phyloP scores from a whole-genome alignment of 2,329 filamentous ascomycete genomes.

The Beauveria varroae region DNA sequence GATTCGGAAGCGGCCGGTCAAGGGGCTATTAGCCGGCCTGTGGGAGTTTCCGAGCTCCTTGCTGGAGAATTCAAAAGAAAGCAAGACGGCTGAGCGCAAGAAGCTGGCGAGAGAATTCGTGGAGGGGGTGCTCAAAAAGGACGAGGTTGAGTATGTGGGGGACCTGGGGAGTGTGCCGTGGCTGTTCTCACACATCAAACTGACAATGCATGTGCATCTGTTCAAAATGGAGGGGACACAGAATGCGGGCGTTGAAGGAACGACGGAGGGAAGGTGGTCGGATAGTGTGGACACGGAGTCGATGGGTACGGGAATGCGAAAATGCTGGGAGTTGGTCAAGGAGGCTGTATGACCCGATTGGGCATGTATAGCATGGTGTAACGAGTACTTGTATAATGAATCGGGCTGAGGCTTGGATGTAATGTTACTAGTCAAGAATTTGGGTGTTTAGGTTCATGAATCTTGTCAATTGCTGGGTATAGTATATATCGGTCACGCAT shows the following conservation, averaged over 20 bases:
- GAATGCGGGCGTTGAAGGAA: not conserved
- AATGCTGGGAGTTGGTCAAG: conserved; percentile 43
- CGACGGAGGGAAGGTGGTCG: conserved; percentile 28
- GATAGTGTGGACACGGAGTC: conserved; percentile 39
- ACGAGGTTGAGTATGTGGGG: conserved; percentile 23
- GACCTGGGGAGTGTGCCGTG: conserved; percentile 48
- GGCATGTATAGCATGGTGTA: not conserved
- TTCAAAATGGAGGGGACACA: conserved; percentile 30
- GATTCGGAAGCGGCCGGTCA: conserved; percentile 43
- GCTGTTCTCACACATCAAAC: conserved; percentile 49
- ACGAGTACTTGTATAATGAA: not conserved
- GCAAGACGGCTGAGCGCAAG: conserved; percentile 23
- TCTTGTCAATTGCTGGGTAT: conserved; percentile 3
- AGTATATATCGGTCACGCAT: conserved; percentile 6
- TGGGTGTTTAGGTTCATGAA: not conserved
- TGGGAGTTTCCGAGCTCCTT: conserved; percentile 48
- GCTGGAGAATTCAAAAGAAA: conserved; percentile 19
- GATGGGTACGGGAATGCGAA: conserved; percentile 53
- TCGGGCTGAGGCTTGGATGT: not conserved
- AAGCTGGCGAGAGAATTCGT: conserved; percentile 30
- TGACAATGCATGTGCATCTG: conserved; percentile 50
- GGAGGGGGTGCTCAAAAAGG: conserved; percentile 18
- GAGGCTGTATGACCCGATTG: conserved; percentile 10
- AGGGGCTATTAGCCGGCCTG: conserved; percentile 45
- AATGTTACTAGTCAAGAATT: not conserved